A percentile compares a stretch with the other conserved stretches of the same genome.
Evolutionary conservation across 768 basidiomycete species (phyloP).

Genomic region (Pisolithus marmoratus): DNA sequence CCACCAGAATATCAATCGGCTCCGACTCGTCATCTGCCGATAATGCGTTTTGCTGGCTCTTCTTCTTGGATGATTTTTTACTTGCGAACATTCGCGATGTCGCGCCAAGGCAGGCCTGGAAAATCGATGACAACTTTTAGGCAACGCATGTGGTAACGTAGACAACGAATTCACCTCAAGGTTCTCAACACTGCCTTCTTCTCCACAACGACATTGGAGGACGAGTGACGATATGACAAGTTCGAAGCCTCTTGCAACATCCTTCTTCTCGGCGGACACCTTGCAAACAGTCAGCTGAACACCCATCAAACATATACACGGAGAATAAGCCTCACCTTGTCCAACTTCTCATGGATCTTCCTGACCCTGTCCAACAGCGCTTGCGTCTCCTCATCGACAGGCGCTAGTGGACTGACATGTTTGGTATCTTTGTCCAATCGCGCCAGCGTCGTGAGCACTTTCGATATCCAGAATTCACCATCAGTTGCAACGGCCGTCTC

Average conservation of each 20-base stretch:
- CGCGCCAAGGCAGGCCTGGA: conserved; percentile 57
- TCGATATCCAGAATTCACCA: conserved; percentile 76
- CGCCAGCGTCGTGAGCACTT: conserved; percentile 51
- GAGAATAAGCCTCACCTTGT: conserved; percentile 32
- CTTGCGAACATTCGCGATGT: conserved; percentile 47
- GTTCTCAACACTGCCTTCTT: conserved; percentile 51
- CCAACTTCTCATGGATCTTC: conserved; percentile 37
- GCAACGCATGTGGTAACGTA: not conserved
- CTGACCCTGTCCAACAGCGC: conserved; percentile 41
- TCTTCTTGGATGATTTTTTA: conserved; percentile 33
- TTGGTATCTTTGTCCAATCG: conserved; percentile 61
- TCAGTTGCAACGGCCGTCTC: conserved; percentile 58
- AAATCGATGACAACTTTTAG: conserved; percentile 1
- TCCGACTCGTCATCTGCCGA: conserved; percentile 33
- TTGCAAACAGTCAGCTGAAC: not conserved
- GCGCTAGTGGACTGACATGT: conserved; percentile 50
- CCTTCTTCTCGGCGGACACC: conserved; percentile 13
- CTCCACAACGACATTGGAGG: conserved; percentile 66
- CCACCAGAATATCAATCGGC: conserved; percentile 81
- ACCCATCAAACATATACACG: not conserved
- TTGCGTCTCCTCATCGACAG: conserved; percentile 51
- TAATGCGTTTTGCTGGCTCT: conserved; percentile 17
- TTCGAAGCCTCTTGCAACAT: conserved; percentile 55
- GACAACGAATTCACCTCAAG: conserved; percentile 47
- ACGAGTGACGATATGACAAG: conserved; percentile 66